Conservation (phyloP, 257 asterid species). For the Petunia secreta region DNA sequence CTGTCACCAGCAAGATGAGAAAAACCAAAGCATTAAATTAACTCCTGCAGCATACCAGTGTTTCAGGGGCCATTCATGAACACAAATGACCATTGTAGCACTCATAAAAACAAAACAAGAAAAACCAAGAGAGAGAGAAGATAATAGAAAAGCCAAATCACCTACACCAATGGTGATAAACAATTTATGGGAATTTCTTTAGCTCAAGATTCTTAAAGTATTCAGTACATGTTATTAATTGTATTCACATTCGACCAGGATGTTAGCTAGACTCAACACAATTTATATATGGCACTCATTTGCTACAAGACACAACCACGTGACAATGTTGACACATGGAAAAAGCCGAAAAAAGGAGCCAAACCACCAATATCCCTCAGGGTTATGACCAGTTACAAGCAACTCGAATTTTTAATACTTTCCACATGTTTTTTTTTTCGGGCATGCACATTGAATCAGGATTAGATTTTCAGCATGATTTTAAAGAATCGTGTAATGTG, state of each 20-base stretch:
- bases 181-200: not conserved
- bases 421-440: not conserved
- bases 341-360: not conserved
- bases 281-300: not conserved
- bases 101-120: not conserved
- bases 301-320: conserved; percentile 1
- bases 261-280: not conserved
- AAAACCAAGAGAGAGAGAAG: not conserved
- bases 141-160: not conserved
- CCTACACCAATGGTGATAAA: conserved; percentile 2
- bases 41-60: conserved; percentile 1
- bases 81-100: not conserved
- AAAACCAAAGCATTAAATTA: not conserved
- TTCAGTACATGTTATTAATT: not conserved
- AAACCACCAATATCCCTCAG: not conserved
- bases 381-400: not conserved
- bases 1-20: not conserved
- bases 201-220: not conserved
- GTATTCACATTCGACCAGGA: conserved; percentile 1
- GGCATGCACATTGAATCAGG: conserved; percentile 2
- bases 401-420: not conserved
- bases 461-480: not conserved
- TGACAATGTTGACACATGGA: not conserved
- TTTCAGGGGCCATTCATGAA: conserved; percentile 4
- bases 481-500: not conserved